Percentiles rank a stretch among this genome's conserved stretches.
Evolutionary conservation across 2,329 filamentous ascomycete genomes (phyloP).

Genomic region (Aureobasidium sp.): DNA sequence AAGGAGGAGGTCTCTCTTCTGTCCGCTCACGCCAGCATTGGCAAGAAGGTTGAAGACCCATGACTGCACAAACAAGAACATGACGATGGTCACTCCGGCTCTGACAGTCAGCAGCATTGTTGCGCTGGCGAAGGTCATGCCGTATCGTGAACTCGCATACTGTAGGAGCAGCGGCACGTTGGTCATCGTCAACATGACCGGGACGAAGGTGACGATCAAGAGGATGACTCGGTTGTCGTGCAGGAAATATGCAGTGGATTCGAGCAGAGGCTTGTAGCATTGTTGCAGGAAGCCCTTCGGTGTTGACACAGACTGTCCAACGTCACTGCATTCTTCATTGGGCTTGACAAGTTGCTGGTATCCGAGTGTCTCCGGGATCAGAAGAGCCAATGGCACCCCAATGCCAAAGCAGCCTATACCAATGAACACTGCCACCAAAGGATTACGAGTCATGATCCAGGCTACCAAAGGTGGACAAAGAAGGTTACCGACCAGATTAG

Average conservation of each 20-base stretch:
- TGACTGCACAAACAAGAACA: conserved; percentile 28
- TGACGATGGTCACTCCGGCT: conserved; percentile 24
- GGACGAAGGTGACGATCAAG: conserved; percentile 26
- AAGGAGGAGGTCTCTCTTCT: conserved; percentile 28
- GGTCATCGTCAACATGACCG: conserved; percentile 22
- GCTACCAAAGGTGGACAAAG: conserved; percentile 28
- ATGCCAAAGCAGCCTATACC: conserved; percentile 20
- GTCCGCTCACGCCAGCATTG: conserved; percentile 18
- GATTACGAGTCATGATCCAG: conserved; percentile 28
- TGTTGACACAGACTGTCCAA: background rate
- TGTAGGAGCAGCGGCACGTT: conserved; percentile 38
- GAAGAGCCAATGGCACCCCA: conserved; percentile 17
- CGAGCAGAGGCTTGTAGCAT: background rate
- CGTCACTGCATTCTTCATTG: background rate
- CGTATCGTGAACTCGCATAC: conserved; percentile 47
- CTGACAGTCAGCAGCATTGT: conserved; percentile 29
- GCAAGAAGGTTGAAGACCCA: conserved; percentile 21
- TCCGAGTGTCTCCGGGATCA: conserved; percentile 30
- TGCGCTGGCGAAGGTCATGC: conserved; percentile 36
- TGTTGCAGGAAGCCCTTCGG: background rate
- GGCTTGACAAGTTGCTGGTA: conserved; percentile 16
- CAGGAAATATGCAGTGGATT: conserved; percentile 25
- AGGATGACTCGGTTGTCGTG: conserved; percentile 27
- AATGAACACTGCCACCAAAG: conserved; percentile 28
- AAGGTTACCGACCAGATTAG: conserved; percentile 24